Percentiles rank a stretch among this genome's conserved stretches.
phyloP scores from a whole-genome alignment of 768 basidiomycete genomes.

The Asterophora lycoperdoides region DNA sequence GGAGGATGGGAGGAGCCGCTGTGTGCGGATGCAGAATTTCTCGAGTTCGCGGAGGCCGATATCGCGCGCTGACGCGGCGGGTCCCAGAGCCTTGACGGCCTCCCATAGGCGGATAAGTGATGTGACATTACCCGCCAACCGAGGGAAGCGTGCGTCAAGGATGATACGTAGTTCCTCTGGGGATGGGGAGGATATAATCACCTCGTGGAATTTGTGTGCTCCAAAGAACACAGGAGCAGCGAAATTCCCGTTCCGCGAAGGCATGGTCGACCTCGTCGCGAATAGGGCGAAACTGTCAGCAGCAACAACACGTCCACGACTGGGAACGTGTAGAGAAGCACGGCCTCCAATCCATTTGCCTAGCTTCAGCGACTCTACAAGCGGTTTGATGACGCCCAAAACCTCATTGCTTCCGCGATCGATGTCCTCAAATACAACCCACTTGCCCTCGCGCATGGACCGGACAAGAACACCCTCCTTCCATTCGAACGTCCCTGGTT shows the following conservation, averaged over 20 bases:
- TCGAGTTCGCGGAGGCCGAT: slow-evolving; percentile 78
- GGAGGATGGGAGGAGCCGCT: slow-evolving; percentile 51
- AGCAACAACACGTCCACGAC: slow-evolving; percentile 70
- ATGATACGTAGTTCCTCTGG: slow-evolving; percentile 67
- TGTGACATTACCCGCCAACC: slow-evolving; percentile 47
- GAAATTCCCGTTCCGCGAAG: slow-evolving; percentile 44
- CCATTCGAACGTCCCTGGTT: slow-evolving; percentile 92
- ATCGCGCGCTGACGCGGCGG: slow-evolving; percentile 49
- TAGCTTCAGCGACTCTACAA: slow-evolving; percentile 67
- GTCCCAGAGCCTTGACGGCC: slow-evolving; percentile 45
- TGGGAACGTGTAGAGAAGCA: slow-evolving; percentile 68
- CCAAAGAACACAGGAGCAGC: slow-evolving; percentile 74
- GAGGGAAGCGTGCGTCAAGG: slow-evolving; percentile 60
- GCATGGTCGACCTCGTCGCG: slow-evolving; percentile 72
- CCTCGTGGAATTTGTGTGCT: slow-evolving; percentile 76
- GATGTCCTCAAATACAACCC: slow-evolving; percentile 91
- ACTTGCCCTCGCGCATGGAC: slow-evolving; percentile 84
- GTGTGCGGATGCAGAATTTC: slow-evolving; percentile 77
- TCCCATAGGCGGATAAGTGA: slow-evolving; percentile 72
- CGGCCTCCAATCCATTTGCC: slow-evolving; percentile 74
- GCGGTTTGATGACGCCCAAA: slow-evolving; percentile 78
- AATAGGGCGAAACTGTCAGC: slow-evolving; percentile 81
- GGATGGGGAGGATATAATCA: slow-evolving; percentile 58
- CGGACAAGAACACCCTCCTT: slow-evolving; percentile 90
- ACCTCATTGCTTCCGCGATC: slow-evolving; percentile 90